Evolutionary conservation across 352 stramenopile genomes (phyloP).

Genomic region (Globisporangium yorkense): DNA sequence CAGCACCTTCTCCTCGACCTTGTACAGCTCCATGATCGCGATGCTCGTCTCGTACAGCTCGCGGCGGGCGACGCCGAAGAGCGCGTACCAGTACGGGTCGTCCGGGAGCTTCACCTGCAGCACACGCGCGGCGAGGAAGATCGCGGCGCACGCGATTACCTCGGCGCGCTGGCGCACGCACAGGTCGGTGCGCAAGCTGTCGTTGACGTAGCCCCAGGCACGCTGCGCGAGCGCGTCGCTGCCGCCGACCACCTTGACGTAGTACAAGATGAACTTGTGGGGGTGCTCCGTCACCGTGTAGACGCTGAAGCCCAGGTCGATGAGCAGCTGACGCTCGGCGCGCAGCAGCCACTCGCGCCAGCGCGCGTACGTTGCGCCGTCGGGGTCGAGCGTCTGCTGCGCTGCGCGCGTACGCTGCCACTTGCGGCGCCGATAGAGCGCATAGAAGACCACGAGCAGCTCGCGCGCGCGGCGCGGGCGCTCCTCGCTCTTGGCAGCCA

Average conservation of each 20-base stretch:
- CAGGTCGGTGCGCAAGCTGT: conserved; percentile 81
- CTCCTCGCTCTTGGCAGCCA: conserved; percentile 90
- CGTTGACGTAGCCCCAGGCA: conserved; percentile 90
- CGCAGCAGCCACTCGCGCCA: conserved; percentile 86
- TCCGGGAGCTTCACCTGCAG: conserved; percentile 49
- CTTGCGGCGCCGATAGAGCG: conserved; percentile 72
- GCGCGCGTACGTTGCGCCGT: conserved; percentile 50
- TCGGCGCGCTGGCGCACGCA: conserved; percentile 78
- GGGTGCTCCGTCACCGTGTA: conserved; percentile 91
- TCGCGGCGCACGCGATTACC: conserved; percentile 86
- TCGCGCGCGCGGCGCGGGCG: conserved; percentile 75
- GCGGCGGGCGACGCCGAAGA: conserved; percentile 59
- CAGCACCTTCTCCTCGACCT: conserved; percentile 30
- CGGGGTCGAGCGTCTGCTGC: conserved; percentile 63
- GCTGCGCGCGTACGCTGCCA: conserved; percentile 36
- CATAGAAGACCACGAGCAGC: conserved; percentile 85
- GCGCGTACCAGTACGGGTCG: conserved; percentile 50
- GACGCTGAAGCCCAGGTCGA: conserved; percentile 90
- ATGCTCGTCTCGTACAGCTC: conserved; percentile 43
- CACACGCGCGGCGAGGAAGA: conserved; percentile 79
- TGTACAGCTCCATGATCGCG: conserved; percentile 62
- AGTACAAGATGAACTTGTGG: conserved; percentile 93
- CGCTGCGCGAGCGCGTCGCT: conserved; percentile 66
- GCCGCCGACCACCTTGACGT: conserved; percentile 84
- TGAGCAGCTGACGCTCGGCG: conserved; percentile 87